These are phyloP conservation scores for Casaregolazyma suthepensis DNA, from an alignment of 1,139 yeast species.

Conservation along the genomic window DNA sequence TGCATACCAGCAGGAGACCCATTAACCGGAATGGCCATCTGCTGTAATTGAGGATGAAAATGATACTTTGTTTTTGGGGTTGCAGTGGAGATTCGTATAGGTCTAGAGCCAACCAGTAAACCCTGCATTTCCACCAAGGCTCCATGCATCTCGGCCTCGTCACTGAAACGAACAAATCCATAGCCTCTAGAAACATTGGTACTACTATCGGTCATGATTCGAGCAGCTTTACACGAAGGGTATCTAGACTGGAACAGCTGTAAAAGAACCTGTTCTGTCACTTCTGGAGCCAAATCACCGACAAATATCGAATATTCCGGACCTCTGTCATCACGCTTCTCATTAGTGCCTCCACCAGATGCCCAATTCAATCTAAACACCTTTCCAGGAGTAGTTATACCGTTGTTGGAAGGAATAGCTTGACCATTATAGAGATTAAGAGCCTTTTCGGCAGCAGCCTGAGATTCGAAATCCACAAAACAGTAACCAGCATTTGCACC, in stretches of 20 bases:
- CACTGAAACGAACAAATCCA: slow-evolving; percentile 82
- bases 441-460: slow-evolving; percentile 66
- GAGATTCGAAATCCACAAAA: slow-evolving; percentile 71
- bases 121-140: slow-evolving; percentile 86
- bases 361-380: slow-evolving; percentile 82
- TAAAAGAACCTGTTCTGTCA: slow-evolving; percentile 64
- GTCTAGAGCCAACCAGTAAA: slow-evolving; percentile 61
- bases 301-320: slow-evolving; percentile 74
- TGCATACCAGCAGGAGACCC: slow-evolving; percentile 12
- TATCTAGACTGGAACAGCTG: slow-evolving; percentile 65
- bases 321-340: slow-evolving; percentile 32
- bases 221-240: slow-evolving; percentile 74
- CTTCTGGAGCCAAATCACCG: slow-evolving; percentile 75
- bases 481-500: slow-evolving; percentile 68
- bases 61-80: slow-evolving; percentile 51
- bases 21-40: slow-evolving; percentile 14
- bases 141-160: slow-evolving; percentile 63
- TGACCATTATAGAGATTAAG: slow-evolving; percentile 58
- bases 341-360: slow-evolving; percentile 53
- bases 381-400: slow-evolving; percentile 32
- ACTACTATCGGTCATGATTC: slow-evolving; percentile 77
- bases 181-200: slow-evolving; percentile 78
- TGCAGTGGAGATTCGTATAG: slow-evolving; percentile 71
- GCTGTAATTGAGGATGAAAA: slow-evolving; percentile 9
- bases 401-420: slow-evolving; percentile 50